Conservation (phyloP, 2,329 filamentous ascomycete species). For the Clonostachys solani region DNA sequence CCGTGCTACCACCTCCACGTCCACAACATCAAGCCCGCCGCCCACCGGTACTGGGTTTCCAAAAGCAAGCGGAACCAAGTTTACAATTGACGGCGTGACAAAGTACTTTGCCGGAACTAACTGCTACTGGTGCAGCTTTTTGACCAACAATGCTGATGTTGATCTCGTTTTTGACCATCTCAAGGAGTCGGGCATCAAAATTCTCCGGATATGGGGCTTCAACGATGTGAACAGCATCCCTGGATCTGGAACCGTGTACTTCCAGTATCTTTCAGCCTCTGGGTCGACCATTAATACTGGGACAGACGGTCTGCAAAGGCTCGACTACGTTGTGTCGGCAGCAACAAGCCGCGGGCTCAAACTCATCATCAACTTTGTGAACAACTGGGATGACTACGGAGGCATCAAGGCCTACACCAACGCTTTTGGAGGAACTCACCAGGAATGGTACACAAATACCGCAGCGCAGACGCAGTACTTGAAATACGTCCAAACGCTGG, state of each 20-base stretch:
- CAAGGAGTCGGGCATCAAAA: constrained; percentile 44
- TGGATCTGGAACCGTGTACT: constrained; percentile 36
- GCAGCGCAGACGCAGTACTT: constrained; percentile 45
- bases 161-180: constrained; percentile 43
- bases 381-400: constrained; percentile 67
- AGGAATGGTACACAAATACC: constrained; percentile 48
- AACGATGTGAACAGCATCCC: constrained; percentile 48
- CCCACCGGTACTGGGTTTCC: constrained; percentile 1
- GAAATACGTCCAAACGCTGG: constrained; percentile 38
- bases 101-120: constrained; percentile 50
- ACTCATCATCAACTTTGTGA: constrained; percentile 61
- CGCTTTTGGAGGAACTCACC: constrained; percentile 47
- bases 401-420: constrained; percentile 56
- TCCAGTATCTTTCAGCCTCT: constrained; percentile 45
- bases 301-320: constrained; percentile 50
- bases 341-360: constrained; percentile 57
- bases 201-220: constrained; percentile 60
- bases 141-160: constrained; percentile 48
- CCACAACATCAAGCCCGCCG: neutral
- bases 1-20: neutral
- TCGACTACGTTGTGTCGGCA: constrained; percentile 58
- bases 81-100: constrained; percentile 35
- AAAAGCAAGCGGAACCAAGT: constrained; percentile 14
- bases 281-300: constrained; percentile 59
- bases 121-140: constrained; percentile 49